Percentiles rank a stretch among this genome's conserved stretches.
Evolutionary conservation across 1,284 basidiomycete genomes (phyloP).

Genomic region (Pseudomicrostroma phylloplanum): DNA sequence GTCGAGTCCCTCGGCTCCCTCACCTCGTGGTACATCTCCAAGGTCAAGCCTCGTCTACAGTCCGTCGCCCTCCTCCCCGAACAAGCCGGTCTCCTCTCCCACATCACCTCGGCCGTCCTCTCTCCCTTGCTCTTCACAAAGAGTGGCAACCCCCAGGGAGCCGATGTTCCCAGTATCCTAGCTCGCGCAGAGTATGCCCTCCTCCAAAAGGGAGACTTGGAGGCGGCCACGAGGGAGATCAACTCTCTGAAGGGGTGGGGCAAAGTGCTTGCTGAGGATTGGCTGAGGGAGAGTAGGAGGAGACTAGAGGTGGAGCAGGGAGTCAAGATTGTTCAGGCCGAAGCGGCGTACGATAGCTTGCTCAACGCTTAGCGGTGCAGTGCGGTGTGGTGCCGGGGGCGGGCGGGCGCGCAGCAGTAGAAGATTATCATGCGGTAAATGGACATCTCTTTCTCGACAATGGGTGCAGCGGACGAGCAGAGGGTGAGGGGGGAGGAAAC

Average conservation of each 20-base stretch:
- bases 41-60: conserved; percentile 76
- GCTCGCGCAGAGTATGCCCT: conserved; percentile 84
- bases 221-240: conserved; percentile 80
- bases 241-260: conserved; percentile 79
- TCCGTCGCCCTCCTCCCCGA: conserved; percentile 86
- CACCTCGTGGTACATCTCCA: conserved; percentile 77
- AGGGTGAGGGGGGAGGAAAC: too few relatives aligned
- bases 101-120: conserved; percentile 72
- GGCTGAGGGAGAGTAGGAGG: conserved; percentile 81
- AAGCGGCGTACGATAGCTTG: background rate
- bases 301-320: conserved; percentile 80
- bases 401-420: too few relatives aligned
- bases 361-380: background rate
- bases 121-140: conserved; percentile 74
- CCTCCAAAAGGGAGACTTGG: conserved; percentile 78
- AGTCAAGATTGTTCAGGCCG: conserved; percentile 3
- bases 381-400: too few relatives aligned
- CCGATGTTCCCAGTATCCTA: conserved; percentile 78
- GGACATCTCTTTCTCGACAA: too few relatives aligned
- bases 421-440: too few relatives aligned
- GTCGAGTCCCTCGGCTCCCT: conserved; percentile 85
- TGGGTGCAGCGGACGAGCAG: too few relatives aligned
- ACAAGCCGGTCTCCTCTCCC: conserved; percentile 74
- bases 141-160: conserved; percentile 63
- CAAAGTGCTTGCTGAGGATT: conserved; percentile 74